phyloP scores from a whole-genome alignment of 805 yeast species.

The Starmera caribaea region DNA sequence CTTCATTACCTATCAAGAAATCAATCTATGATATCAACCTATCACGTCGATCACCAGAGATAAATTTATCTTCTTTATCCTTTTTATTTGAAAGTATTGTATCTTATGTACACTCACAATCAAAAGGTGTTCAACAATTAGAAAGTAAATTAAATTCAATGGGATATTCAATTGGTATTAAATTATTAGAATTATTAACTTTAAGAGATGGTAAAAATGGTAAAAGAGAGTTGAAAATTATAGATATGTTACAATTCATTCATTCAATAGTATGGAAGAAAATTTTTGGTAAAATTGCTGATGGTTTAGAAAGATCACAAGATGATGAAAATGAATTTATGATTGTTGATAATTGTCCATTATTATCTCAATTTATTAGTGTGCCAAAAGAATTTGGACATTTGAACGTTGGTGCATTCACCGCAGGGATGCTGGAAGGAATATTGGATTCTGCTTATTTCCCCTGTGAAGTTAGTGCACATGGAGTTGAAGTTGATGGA shows the following conservation, averaged over 20 bases:
- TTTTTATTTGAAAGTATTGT: conserved; percentile 65
- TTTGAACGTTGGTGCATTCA: conserved; percentile 72
- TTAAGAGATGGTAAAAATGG: conserved; percentile 58
- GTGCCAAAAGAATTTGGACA: conserved; percentile 74
- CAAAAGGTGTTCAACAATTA: conserved; percentile 60
- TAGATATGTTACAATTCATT: conserved; percentile 64
- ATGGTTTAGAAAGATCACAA: conserved; percentile 65
- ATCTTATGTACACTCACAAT: conserved; percentile 49
- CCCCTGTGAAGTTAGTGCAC: conserved; percentile 75
- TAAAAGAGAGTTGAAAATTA: conserved; percentile 54
- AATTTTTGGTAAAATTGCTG: conserved; percentile 65
- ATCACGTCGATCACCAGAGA: conserved; percentile 56
- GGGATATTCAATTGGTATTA: conserved; percentile 72
- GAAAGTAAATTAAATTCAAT: conserved; percentile 55
- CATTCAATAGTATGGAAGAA: conserved; percentile 66
- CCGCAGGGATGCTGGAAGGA: conserved; percentile 82
- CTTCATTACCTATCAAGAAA: conserved; percentile 8
- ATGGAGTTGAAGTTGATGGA: conserved; percentile 53
- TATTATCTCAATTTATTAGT: conserved; percentile 61
- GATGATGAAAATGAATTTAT: conserved; percentile 50
- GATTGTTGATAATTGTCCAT: conserved; percentile 66
- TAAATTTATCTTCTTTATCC: conserved; percentile 56
- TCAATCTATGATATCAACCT: conserved; percentile 60
- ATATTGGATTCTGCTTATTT: conserved; percentile 66
- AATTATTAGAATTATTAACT: conserved; percentile 58